Conservation (phyloP, 169 alveolate species). For the Perkinsus chesapeaki region DNA sequence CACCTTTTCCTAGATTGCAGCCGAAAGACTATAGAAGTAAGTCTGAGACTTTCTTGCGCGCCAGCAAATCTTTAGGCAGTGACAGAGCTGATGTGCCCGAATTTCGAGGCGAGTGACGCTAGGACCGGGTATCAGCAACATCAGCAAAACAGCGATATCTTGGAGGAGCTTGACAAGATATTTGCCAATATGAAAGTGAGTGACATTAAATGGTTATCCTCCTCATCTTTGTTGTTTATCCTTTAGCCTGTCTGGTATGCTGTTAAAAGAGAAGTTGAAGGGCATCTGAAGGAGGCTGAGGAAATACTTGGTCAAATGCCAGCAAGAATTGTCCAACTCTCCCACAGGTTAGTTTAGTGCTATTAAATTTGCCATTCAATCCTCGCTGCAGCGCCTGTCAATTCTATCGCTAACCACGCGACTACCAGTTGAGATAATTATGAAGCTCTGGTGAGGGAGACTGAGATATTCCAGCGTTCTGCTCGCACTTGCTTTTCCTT, state of each 20-base stretch:
- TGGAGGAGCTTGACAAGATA: not conserved
- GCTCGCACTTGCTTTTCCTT: no score
- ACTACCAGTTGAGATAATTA: no score
- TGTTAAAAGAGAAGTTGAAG: not conserved
- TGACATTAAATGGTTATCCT: not conserved
- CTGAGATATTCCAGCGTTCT: no score
- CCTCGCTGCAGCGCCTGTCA: not conserved
- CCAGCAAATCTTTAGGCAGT: not conserved
- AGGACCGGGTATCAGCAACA: not conserved
- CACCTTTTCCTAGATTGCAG: not conserved
- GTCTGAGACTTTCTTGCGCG: not conserved
- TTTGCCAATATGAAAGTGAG: not conserved
- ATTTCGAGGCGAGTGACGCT: not conserved
- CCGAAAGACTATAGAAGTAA: not conserved
- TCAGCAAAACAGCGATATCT: not conserved
- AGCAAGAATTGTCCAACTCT: not conserved
- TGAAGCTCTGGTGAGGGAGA: no score
- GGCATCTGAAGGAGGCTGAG: not conserved
- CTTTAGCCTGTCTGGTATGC: not conserved
- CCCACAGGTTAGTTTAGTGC: not conserved
- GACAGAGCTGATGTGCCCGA: not conserved
- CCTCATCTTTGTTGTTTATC: not conserved
- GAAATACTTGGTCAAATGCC: not conserved
- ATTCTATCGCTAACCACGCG: not conserved
- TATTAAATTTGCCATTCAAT: not conserved